These are phyloP conservation scores for Cetradonia linearis DNA, from an alignment of 495 filamentous ascomycete genomes.

Conservation along the genomic window DNA sequence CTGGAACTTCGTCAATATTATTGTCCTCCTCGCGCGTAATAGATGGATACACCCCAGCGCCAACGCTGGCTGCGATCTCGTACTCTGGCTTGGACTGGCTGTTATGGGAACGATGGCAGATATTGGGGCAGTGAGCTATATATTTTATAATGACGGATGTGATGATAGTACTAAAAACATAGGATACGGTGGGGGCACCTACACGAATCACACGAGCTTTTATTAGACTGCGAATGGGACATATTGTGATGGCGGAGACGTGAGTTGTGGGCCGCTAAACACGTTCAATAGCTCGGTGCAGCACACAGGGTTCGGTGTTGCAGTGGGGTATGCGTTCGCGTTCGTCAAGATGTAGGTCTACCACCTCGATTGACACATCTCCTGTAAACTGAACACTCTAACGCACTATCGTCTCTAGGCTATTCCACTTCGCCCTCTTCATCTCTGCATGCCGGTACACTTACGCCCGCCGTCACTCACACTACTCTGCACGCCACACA, in stretches of 20 bases:
- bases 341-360: constrained; percentile 8
- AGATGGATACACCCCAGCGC: constrained; percentile 27
- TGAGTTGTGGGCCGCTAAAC: constrained; percentile 1
- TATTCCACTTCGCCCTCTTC: constrained; percentile 30
- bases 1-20: constrained; percentile 22
- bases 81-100: constrained; percentile 28
- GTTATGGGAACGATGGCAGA: constrained; percentile 21
- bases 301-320: constrained; percentile 8
- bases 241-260: not conserved
- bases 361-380: not conserved
- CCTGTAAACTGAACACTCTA: not conserved
- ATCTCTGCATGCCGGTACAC: constrained; percentile 32
- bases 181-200: not conserved
- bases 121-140: constrained; percentile 1
- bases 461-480: constrained; percentile 13
- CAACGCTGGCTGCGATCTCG: constrained; percentile 28
- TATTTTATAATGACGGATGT: not conserved
- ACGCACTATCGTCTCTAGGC: not conserved
- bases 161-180: not conserved
- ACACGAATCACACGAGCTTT: not conserved
- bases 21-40: constrained; percentile 18
- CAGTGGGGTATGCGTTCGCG: constrained; percentile 4
- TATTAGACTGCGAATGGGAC: not conserved
- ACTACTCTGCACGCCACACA: not conserved
- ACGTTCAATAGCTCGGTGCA: not conserved